phyloP scores from a whole-genome alignment of 2,329 filamentous ascomycete species.

The Acrocalymma vagum region DNA sequence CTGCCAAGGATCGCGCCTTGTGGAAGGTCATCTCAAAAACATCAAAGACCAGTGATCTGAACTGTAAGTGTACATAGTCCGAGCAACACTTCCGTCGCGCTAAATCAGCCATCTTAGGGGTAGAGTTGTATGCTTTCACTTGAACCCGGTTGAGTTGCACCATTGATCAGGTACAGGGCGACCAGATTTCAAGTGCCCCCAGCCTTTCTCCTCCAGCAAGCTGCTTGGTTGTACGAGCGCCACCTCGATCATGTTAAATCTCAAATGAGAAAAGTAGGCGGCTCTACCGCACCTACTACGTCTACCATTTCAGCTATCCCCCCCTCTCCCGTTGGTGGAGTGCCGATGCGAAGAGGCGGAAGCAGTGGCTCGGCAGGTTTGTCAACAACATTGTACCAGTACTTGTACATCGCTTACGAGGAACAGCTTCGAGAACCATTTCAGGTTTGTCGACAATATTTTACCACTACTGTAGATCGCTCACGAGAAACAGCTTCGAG shows the following conservation, averaged over 20 bases:
- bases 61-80: slow-evolving; percentile 80
- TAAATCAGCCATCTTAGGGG: slow-evolving; percentile 63
- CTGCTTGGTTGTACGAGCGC: slow-evolving; percentile 90
- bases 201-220: slow-evolving; percentile 90
- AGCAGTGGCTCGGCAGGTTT: slow-evolving; percentile 55
- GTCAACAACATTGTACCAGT: not conserved
- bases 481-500: slow-evolving; percentile 41
- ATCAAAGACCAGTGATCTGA: slow-evolving; percentile 79
- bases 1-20: slow-evolving; percentile 82
- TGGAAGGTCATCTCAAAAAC: slow-evolving; percentile 90
- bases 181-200: slow-evolving; percentile 83
- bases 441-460: slow-evolving; percentile 50
- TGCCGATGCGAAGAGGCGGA: slow-evolving; percentile 60
- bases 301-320: slow-evolving; percentile 52
- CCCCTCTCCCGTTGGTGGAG: slow-evolving; percentile 53
- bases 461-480: too few species aligned
- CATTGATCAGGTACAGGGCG: slow-evolving; percentile 57
- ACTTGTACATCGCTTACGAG: slow-evolving; percentile 5
- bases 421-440: slow-evolving; percentile 51
- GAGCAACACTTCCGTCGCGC: too few species aligned
- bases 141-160: not conserved
- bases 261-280: slow-evolving; percentile 81
- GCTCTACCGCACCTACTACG: slow-evolving; percentile 66
- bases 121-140: slow-evolving; percentile 69
- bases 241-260: slow-evolving; percentile 90